phyloP scores from a whole-genome alignment of 192 early-diverging fungal genomes.

The Piromyces finnis region DNA sequence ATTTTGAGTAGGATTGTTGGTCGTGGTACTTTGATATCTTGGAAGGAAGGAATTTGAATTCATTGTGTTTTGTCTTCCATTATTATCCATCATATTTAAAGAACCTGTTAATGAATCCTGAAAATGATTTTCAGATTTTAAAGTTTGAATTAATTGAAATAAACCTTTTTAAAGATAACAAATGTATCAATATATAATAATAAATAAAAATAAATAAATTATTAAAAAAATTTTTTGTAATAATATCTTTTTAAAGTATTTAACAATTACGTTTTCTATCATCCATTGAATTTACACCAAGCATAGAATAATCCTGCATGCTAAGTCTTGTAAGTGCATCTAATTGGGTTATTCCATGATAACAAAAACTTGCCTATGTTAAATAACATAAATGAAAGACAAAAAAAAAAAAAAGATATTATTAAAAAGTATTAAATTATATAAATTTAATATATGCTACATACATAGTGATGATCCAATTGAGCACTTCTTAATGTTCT shows the following conservation, averaged over 20 bases:
- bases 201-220: no score
- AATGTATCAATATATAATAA: no score
- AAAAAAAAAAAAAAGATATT: no score
- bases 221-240: not conserved
- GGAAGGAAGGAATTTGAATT: not conserved
- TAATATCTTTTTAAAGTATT: no score
- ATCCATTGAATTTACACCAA: slow-evolving; percentile 36
- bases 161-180: no score
- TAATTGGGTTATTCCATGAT: not conserved
- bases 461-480: not conserved
- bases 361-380: not conserved
- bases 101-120: not conserved
- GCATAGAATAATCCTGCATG: slow-evolving; percentile 51
- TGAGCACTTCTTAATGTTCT: not conserved
- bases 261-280: slow-evolving; percentile 21
- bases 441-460: not conserved
- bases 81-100: not conserved
- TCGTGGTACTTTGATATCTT: not conserved
- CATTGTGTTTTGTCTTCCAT: not conserved
- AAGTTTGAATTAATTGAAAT: not conserved
- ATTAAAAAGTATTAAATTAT: not conserved
- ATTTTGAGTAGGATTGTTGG: not conserved
- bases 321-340: slow-evolving; percentile 29
- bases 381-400: no score
- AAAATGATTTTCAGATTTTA: not conserved